Evolutionary conservation across 2,329 filamentous ascomycete genomes (phyloP), one percentile per base, ranked within the genome.

Genomic region (Cladosporium velox): DNA sequence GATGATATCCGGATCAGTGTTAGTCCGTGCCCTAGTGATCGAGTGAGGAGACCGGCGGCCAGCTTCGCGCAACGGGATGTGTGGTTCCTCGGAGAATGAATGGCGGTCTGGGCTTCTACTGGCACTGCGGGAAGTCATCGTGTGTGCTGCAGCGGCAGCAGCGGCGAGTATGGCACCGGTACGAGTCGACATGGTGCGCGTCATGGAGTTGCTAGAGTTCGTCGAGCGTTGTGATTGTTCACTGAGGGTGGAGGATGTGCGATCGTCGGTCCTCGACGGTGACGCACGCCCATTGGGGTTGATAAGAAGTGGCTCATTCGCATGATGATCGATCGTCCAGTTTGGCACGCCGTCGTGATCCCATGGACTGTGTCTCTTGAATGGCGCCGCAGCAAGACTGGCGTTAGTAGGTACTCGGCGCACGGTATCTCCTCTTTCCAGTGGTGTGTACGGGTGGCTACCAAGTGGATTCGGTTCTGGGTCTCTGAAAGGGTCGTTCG

Each of bases 221-320:
- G 75, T 75, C 5, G 82, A 83, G 6, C 74, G 75, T 5, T 76
- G 75, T 26, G 84, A 86, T 10, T 77, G 77, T 14, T 87, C 85
- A 64, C 85, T 87, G 3, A 88, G 76, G 34, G 82, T 84, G 0
- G 85, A 87, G 3, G 80, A 80, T 2, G 85, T 88, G 24, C 85
- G 81, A 41, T 87, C 84, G 49, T 87, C 84, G 35, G 79, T 82
- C 67, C 83, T 85, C 2, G 82, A 79, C 0, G 84, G 82, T 1
- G 84, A 85, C 1, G 76, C 65, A 14, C 79, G 77, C 3, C 82
- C 79, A 14, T 68, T 68, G 2, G 69, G 64, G 30, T 69, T 60
- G 26, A 65, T 58, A 1, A 68, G 64, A 15, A 65, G 30, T 21
- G 62, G 66, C 58, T 70, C 68, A 30, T 70, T 66, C 1, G 54